A percentile compares a stretch with the other conserved stretches of the same genome.
Conservation (phyloP, 768 basidiomycete genomes). For the Asterophora parasitica region DNA sequence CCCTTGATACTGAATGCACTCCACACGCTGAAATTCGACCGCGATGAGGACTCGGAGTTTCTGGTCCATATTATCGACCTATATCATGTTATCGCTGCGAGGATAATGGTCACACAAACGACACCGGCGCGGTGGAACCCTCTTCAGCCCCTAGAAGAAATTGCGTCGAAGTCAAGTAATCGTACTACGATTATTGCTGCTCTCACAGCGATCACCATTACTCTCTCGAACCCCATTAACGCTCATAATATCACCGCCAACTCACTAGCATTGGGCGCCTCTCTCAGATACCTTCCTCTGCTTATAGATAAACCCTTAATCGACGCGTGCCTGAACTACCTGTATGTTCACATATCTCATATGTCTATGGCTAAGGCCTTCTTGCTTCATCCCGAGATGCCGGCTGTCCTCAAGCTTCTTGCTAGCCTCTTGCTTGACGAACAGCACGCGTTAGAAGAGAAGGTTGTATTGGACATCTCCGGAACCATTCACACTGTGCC, state of each 20-base stretch:
- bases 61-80: slow-evolving; percentile 69
- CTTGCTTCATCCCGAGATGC: slow-evolving; percentile 65
- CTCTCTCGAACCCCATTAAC: slow-evolving; percentile 63
- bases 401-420: slow-evolving; percentile 62
- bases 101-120: slow-evolving; percentile 31
- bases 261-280: slow-evolving; percentile 56
- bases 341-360: slow-evolving; percentile 73
- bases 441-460: slow-evolving; percentile 57
- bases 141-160: slow-evolving; percentile 49
- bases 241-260: slow-evolving; percentile 43
- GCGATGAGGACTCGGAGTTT: slow-evolving; percentile 71
- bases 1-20: slow-evolving; percentile 64
- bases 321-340: slow-evolving; percentile 67
- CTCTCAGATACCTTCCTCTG: slow-evolving; percentile 71
- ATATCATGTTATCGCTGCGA: slow-evolving; percentile 56
- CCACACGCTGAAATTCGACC: slow-evolving; percentile 50
- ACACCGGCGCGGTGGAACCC: slow-evolving; percentile 39
- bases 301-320: slow-evolving; percentile 65
- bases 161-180: slow-evolving; percentile 58
- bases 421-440: slow-evolving; percentile 65
- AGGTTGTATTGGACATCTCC: slow-evolving; percentile 57
- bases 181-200: slow-evolving; percentile 71
- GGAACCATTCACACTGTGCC: slow-evolving; percentile 56
- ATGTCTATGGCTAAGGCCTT: slow-evolving; percentile 75
- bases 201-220: slow-evolving; percentile 51